Percentiles rank a stretch among this genome's conserved stretches.
Conservation (phyloP, 2,329 filamentous ascomycete species). For the Colletotrichum sp. region DNA sequence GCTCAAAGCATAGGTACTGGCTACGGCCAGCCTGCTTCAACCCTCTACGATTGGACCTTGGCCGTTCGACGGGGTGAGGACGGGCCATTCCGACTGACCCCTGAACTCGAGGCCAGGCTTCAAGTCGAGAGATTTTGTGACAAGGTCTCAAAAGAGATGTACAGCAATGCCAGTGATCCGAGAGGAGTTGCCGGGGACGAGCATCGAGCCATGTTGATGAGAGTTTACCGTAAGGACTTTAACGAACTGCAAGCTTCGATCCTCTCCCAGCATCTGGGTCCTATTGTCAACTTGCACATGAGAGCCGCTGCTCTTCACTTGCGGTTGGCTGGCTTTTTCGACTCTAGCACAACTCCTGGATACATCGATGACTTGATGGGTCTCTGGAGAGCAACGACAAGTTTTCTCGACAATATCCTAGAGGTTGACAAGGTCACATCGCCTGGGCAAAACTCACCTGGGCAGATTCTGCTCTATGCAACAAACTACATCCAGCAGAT, state of each 20-base stretch:
- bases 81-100: constrained; percentile 62
- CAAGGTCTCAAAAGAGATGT: constrained; percentile 80
- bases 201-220: constrained; percentile 69
- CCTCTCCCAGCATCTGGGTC: constrained; percentile 62
- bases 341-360: constrained; percentile 72
- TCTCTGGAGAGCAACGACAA: constrained; percentile 74
- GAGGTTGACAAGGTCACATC: constrained; percentile 56
- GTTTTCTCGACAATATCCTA: constrained; percentile 71
- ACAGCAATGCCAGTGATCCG: constrained; percentile 77
- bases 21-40: constrained; percentile 82
- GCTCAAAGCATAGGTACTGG: constrained; percentile 83
- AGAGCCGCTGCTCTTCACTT: constrained; percentile 78
- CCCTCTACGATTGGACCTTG: constrained; percentile 77
- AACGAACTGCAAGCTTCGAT: constrained; percentile 67
- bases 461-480: constrained; percentile 67
- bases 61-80: constrained; percentile 65
- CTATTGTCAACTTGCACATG: constrained; percentile 69
- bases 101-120: constrained; percentile 70
- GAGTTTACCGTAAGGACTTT: constrained; percentile 70
- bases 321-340: constrained; percentile 81
- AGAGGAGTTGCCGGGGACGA: constrained; percentile 72
- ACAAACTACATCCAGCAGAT: constrained; percentile 85
- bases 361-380: constrained; percentile 79
- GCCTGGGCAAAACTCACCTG: constrained; percentile 48
- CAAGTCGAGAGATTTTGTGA: constrained; percentile 78